These are phyloP conservation scores for Panicum miliaceum DNA, from an alignment of 176 grass and related monocot genomes.

Conservation along the genomic window DNA sequence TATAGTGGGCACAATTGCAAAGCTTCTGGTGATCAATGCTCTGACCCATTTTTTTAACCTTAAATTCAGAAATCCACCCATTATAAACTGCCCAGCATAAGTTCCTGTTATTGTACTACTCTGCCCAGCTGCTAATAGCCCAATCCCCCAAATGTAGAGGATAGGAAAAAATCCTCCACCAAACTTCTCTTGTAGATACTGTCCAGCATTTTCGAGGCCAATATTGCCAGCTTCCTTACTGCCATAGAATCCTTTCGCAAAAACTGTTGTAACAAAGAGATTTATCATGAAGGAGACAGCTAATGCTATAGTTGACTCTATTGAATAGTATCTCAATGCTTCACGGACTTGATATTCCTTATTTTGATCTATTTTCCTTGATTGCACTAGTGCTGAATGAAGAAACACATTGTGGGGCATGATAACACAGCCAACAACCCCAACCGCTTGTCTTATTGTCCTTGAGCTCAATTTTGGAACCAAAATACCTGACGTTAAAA, in stretches of 20 bases:
- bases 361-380: slow-evolving; percentile 86
- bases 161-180: slow-evolving; percentile 85
- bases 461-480: slow-evolving; percentile 89
- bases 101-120: slow-evolving; percentile 98
- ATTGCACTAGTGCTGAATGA: slow-evolving; percentile 96
- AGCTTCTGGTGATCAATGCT: slow-evolving; percentile 86
- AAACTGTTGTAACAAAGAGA: slow-evolving; percentile 92
- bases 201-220: slow-evolving; percentile 94
- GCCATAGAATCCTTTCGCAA: slow-evolving; percentile 93
- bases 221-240: slow-evolving; percentile 75
- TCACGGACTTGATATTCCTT: slow-evolving; percentile 86
- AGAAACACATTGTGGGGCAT: slow-evolving; percentile 99
- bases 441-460: slow-evolving; percentile 96
- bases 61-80: slow-evolving; percentile 97
- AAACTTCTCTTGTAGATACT: slow-evolving; percentile 90
- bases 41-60: slow-evolving; percentile 95
- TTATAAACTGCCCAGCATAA: slow-evolving; percentile 99
- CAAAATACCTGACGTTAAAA: slow-evolving; percentile 67
- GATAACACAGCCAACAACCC: slow-evolving; percentile 97
- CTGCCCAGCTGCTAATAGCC: slow-evolving; percentile 88
- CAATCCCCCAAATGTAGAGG: slow-evolving; percentile 96
- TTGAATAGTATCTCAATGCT: slow-evolving; percentile 96
- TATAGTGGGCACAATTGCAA: slow-evolving; percentile 93
- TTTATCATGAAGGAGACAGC: slow-evolving; percentile 91
- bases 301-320: slow-evolving; percentile 89